phyloP scores from a whole-genome alignment of 2,329 filamentous ascomycete species.

The Sporothrix schenckii region DNA sequence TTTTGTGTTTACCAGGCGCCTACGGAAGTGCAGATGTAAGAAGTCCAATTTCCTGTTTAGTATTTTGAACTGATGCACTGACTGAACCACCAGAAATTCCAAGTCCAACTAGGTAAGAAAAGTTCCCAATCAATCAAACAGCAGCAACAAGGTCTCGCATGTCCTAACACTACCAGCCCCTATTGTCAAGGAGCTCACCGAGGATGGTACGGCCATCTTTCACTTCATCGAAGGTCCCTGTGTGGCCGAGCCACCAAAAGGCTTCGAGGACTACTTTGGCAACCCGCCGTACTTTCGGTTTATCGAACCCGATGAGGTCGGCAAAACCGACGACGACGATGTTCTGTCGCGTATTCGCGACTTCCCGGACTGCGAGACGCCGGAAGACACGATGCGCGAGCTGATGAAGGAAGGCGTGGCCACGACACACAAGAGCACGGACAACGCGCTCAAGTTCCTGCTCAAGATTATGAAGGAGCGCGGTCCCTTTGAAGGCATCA shows the following conservation, averaged over 20 bases:
- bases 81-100: constrained; percentile 52
- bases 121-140: no score
- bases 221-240: constrained; percentile 57
- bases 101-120: constrained; percentile 55
- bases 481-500: constrained; percentile 56
- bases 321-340: constrained; percentile 49
- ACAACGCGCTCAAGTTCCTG: constrained; percentile 48
- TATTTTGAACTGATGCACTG: neutral
- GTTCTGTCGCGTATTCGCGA: constrained; percentile 57
- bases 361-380: constrained; percentile 55
- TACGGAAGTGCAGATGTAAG: constrained; percentile 60
- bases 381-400: constrained; percentile 60
- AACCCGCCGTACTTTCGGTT: constrained; percentile 59
- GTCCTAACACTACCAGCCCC: constrained; percentile 44
- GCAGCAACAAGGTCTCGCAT: neutral
- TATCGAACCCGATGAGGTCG: constrained; percentile 54
- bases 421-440: constrained; percentile 45
- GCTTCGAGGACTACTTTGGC: constrained; percentile 62
- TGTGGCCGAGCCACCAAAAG: constrained; percentile 53
- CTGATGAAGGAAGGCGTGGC: constrained; percentile 46
- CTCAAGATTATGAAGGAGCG: constrained; percentile 51
- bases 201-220: constrained; percentile 52
- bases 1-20: constrained; percentile 61
- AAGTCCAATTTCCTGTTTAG: constrained; percentile 32
- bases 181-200: constrained; percentile 53